Conservation (phyloP, 352 stramenopile genomes). For the Phytophthora sp. region DNA sequence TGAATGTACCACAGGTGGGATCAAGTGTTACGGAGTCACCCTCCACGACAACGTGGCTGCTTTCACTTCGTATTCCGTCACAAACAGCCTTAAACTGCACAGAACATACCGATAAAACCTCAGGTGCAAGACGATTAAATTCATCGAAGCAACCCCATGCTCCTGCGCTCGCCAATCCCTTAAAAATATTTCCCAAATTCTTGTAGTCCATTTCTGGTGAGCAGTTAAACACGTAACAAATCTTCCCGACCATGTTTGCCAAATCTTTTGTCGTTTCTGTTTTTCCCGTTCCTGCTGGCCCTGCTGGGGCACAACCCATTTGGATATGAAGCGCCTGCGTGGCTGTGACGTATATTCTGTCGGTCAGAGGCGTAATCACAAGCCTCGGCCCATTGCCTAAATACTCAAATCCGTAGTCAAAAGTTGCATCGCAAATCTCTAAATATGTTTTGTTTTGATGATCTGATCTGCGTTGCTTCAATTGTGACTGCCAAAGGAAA, state of each 20-base stretch:
- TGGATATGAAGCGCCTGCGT: constrained; percentile 95
- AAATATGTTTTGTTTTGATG: constrained; percentile 63
- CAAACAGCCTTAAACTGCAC: constrained; percentile 96
- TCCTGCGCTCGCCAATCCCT: constrained; percentile 91
- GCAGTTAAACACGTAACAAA: constrained; percentile 96
- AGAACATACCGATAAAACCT: constrained; percentile 93
- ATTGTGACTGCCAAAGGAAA: constrained; percentile 95
- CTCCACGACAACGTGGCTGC: constrained; percentile 90
- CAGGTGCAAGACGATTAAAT: constrained; percentile 94
- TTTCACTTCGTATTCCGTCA: constrained; percentile 91
- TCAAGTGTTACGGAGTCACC: constrained; percentile 91
- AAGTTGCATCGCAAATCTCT: constrained; percentile 92
- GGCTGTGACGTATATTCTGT: constrained; percentile 96
- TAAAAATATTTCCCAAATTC: constrained; percentile 96
- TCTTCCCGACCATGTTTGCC: constrained; percentile 92
- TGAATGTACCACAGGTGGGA: constrained; percentile 92
- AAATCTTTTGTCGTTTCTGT: constrained; percentile 97
- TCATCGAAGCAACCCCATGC: constrained; percentile 97
- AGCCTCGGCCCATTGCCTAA: constrained; percentile 93
- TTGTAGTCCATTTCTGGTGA: constrained; percentile 97
- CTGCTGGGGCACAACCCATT: constrained; percentile 94
- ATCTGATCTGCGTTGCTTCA: constrained; percentile 81
- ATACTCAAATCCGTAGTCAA: constrained; percentile 97
- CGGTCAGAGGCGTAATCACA: constrained; percentile 94
- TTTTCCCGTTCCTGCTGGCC: constrained; percentile 91